These are phyloP conservation scores for Xylaria arbuscula DNA, from an alignment of 2,329 filamentous ascomycete genomes.

Conservation along the genomic window DNA sequence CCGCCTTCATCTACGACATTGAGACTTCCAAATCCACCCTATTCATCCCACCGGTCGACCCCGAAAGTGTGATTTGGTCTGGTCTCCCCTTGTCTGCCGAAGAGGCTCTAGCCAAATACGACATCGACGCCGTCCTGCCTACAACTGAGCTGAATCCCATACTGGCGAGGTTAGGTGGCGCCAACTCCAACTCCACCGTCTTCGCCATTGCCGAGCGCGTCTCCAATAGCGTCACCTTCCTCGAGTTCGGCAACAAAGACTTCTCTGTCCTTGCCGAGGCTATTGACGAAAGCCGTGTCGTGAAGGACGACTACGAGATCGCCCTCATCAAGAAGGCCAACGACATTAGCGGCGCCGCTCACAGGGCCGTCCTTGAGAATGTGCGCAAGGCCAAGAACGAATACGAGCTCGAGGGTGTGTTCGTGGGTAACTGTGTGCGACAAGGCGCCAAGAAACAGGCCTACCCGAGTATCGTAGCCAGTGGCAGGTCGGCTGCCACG, in stretches of 20 bases:
- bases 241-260: constrained; percentile 75
- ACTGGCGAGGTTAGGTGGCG: constrained; percentile 65
- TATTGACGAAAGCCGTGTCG: constrained; percentile 74
- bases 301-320: constrained; percentile 81
- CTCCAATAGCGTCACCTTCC: constrained; percentile 76
- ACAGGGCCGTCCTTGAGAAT: constrained; percentile 69
- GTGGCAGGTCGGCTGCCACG: constrained; percentile 82
- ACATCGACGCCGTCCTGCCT: constrained; percentile 81
- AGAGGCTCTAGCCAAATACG: constrained; percentile 81
- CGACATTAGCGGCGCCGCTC: constrained; percentile 73
- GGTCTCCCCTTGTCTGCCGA: constrained; percentile 82
- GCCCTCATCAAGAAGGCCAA: constrained; percentile 79
- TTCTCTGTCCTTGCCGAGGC: constrained; percentile 66
- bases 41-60: constrained; percentile 89
- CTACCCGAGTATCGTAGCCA: constrained; percentile 87
- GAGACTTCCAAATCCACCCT: constrained; percentile 78
- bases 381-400: constrained; percentile 78
- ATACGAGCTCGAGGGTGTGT: constrained; percentile 82
- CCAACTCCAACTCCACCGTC: constrained; percentile 61
- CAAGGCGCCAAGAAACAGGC: constrained; percentile 84
- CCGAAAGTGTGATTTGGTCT: constrained; percentile 93
- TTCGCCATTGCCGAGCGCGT: constrained; percentile 85
- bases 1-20: constrained; percentile 84
- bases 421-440: constrained; percentile 79
- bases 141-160: constrained; percentile 80